Percentiles rank a stretch among this genome's conserved stretches.
Conservation (phyloP, 2,329 filamentous ascomycete genomes). For the Paracamarosporium sp. region DNA sequence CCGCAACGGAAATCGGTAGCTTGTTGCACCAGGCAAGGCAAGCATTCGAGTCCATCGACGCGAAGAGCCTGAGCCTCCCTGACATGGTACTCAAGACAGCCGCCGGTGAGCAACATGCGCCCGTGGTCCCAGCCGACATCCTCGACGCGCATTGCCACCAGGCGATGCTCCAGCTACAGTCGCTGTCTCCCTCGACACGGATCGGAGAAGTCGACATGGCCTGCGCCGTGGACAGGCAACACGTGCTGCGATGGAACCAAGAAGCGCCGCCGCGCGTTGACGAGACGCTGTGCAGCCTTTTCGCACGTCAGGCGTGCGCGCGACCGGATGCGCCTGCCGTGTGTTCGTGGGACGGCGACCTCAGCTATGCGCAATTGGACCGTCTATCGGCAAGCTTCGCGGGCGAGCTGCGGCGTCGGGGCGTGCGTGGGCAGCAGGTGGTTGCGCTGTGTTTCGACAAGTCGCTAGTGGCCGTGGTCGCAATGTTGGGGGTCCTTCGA, state of each 20-base stretch:
- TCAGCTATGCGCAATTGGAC: slow-evolving; percentile 17
- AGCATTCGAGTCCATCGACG: neutral
- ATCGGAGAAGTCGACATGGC: neutral
- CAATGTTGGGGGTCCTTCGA: slow-evolving; percentile 50
- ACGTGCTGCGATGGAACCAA: slow-evolving; percentile 2
- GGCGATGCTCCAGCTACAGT: neutral
- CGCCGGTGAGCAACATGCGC: neutral
- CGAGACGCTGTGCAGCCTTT: slow-evolving; percentile 1
- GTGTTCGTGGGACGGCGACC: slow-evolving; percentile 11
- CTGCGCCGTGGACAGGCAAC: neutral
- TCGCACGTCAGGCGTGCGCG: neutral
- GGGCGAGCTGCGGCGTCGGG: slow-evolving; percentile 2
- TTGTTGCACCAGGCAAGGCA: neutral
- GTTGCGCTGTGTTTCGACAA: slow-evolving; percentile 22
- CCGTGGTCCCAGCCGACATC: neutral
- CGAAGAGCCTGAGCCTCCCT: no score
- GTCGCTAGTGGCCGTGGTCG: slow-evolving; percentile 26
- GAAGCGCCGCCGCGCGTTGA: slow-evolving; percentile 1
- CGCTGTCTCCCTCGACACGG: neutral
- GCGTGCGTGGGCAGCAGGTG: slow-evolving; percentile 9
- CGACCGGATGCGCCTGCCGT: slow-evolving; percentile 9
- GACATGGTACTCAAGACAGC: neutral
- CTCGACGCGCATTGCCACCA: neutral
- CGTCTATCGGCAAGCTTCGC: slow-evolving; percentile 9
- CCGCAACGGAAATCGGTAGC: neutral